Evolutionary conservation across 345 rosid genomes (phyloP), one percentile per base, ranked within the genome.

Genomic region (Camelina laxa): DNA sequence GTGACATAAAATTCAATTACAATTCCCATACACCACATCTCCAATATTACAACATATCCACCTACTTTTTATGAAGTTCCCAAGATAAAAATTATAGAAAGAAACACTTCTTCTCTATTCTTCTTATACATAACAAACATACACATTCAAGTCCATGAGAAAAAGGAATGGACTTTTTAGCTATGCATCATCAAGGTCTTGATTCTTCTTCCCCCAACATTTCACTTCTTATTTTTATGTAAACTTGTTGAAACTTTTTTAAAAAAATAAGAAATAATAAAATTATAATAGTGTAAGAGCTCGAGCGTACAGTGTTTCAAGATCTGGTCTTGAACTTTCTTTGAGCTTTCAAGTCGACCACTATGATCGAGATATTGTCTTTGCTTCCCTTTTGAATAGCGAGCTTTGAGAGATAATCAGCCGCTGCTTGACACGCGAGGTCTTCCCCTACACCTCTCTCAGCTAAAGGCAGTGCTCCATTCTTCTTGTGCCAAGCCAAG

Each of bases 301-400:
- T 58, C n/a, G 63, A 61, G 71, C 24, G 51, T 76, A 63, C 62
- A 60, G 27, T 47, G 71, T 55, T 21, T 83, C 79, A 84, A 61
- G 90, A 73, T 79, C 80, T 93, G 83, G 81, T 85, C 84, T 82
- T 93, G 78, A 84, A 77, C 84, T 89, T 93, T 83, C 98, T 86
- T 67, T 88, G 98, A 64, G 88, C 86, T 81, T 88, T 93, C 83
- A 91, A 80, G 86, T 93, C 98, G 70, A 93, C 86, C 58, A 93
- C 97, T 21, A 93, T 81, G 59, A 93, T 86, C 1, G 96, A 87
- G 81, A 91, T 76, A 80, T 94, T 91, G 80, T 94, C 98, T 65
- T 81, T 84, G 90, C 97, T 88, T 47, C 97, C 97, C 71, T 84
- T 94, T 49, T 87, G 90, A 35, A 84, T 51, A 42, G 97, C 98